A percentile compares a stretch with the other conserved stretches of the same genome.
Evolutionary conservation across 1,284 basidiomycete genomes (phyloP).

Genomic region (Leccinum subspadiceum): DNA sequence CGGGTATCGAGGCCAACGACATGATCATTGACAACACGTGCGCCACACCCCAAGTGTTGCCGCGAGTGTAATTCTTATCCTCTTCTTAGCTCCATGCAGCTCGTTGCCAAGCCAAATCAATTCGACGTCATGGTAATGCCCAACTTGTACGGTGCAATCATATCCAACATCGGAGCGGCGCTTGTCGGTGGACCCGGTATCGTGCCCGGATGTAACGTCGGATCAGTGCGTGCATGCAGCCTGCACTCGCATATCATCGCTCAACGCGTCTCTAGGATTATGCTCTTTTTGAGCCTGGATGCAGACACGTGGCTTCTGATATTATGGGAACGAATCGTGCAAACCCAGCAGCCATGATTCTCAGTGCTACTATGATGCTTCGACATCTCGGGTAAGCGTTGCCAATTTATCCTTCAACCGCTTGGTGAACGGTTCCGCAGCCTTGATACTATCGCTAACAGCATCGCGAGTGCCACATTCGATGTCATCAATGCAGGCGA

Average conservation of each 20-base stretch:
- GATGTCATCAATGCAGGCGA: conserved; percentile 89
- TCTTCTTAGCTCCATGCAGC: conserved; percentile 85
- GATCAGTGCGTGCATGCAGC: conserved; percentile 58
- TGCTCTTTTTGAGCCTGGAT: conserved; percentile 98
- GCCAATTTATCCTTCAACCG: background rate
- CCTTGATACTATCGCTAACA: conserved; percentile 93
- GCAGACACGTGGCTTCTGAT: conserved; percentile 97
- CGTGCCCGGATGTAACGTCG: conserved; percentile 98
- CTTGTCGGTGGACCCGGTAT: conserved; percentile 98
- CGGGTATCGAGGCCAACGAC: conserved; percentile 91
- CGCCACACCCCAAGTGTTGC: conserved; percentile 28
- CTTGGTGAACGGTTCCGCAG: conserved; percentile 37
- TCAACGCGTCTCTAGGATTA: conserved; percentile 65
- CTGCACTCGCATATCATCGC: conserved; percentile 2
- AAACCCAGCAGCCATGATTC: conserved; percentile 98
- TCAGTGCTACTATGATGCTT: conserved; percentile 98
- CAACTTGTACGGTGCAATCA: conserved; percentile 95
- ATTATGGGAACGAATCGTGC: conserved; percentile 98
- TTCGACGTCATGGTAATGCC: conserved; percentile 99
- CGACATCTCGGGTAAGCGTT: conserved; percentile 83
- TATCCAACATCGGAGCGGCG: conserved; percentile 97
- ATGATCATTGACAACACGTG: conserved; percentile 99
- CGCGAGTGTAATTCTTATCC: background rate
- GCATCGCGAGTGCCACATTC: conserved; percentile 91
- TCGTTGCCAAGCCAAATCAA: conserved; percentile 92